Percentiles rank a stretch among this genome's conserved stretches.
Conservation (phyloP, 306 rosid species). For the Dalbergia cultrata region DNA sequence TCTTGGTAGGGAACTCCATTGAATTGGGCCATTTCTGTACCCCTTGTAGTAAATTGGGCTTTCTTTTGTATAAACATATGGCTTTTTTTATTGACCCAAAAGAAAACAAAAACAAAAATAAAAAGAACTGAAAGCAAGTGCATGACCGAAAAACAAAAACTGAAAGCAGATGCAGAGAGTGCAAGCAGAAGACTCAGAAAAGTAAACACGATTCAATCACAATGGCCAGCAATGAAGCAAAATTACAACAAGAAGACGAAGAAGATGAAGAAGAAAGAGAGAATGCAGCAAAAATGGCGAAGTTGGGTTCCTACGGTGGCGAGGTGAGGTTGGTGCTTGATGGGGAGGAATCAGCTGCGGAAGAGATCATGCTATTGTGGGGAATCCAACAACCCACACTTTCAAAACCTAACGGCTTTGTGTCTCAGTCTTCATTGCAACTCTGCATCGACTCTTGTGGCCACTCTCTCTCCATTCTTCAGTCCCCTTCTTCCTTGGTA, state of each 20-base stretch:
- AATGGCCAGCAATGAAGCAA: conserved; percentile 44
- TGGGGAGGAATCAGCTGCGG: conserved; percentile 70
- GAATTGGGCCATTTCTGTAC: too few relatives aligned
- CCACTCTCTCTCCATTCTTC: conserved; percentile 80
- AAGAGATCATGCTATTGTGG: conserved; percentile 91
- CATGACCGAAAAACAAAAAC: too few relatives aligned
- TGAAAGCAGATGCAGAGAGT: not conserved
- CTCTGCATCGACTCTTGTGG: conserved; percentile 80
- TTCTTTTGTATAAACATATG: too few relatives aligned
- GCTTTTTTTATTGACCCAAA: not conserved
- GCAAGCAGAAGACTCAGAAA: not conserved
- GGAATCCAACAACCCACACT: conserved; percentile 81
- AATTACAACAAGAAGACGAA: conserved; percentile 39
- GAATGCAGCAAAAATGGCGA: conserved; percentile 35
- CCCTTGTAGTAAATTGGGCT: not conserved
- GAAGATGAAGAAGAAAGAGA: conserved; percentile 45
- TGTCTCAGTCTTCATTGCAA: conserved; percentile 74
- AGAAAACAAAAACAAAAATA: not conserved
- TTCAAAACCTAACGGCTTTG: conserved; percentile 79
- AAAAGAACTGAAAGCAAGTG: not conserved
- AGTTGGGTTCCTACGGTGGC: conserved; percentile 67
- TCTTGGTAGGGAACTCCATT: too few relatives aligned
- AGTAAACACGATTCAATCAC: not conserved
- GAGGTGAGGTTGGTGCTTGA: conserved; percentile 50
- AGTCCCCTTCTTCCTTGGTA: conserved; percentile 92